These are phyloP conservation scores for Reutealis trisperma DNA, from an alignment of 345 rosid species.

Conservation along the genomic window DNA sequence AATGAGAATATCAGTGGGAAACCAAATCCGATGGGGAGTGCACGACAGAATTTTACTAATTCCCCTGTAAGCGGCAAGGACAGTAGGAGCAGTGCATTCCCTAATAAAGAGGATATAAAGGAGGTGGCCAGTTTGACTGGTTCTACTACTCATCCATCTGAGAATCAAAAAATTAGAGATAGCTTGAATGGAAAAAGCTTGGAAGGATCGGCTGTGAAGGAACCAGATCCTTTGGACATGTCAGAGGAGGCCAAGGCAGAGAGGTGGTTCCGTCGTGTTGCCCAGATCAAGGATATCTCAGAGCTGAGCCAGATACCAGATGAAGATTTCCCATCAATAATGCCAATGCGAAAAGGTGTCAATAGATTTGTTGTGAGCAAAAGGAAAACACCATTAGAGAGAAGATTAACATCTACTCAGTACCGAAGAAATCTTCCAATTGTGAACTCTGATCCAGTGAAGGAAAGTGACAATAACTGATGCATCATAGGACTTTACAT, in stretches of 20 bases:
- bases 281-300: conserved; percentile 91
- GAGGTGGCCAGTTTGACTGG: conserved; percentile 12
- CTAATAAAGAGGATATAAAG: conserved; percentile 10
- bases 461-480: conserved; percentile 41
- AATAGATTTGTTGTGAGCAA: conserved; percentile 97
- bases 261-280: conserved; percentile 91
- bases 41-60: conserved; percentile 18
- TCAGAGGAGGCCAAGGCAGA: conserved; percentile 98
- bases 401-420: conserved; percentile 84
- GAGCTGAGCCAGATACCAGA: conserved; percentile 98
- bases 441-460: conserved; percentile 49
- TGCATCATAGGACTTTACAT: background rate
- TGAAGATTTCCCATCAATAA: conserved; percentile 95
- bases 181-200: conserved; percentile 69
- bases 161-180: conserved; percentile 28
- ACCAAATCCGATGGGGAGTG: conserved; percentile 9
- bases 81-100: conserved; percentile 16
- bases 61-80: conserved; percentile 15
- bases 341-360: conserved; percentile 99
- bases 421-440: conserved; percentile 62
- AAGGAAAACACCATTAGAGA: conserved; percentile 86
- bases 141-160: conserved; percentile 29
- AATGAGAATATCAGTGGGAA: conserved; percentile 1
- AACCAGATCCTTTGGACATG: conserved; percentile 89
- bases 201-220: conserved; percentile 90